Percentiles rank a stretch among this genome's conserved stretches.
Conservation (phyloP, 23 red algal species). For the Gracilaria gracilis region DNA sequence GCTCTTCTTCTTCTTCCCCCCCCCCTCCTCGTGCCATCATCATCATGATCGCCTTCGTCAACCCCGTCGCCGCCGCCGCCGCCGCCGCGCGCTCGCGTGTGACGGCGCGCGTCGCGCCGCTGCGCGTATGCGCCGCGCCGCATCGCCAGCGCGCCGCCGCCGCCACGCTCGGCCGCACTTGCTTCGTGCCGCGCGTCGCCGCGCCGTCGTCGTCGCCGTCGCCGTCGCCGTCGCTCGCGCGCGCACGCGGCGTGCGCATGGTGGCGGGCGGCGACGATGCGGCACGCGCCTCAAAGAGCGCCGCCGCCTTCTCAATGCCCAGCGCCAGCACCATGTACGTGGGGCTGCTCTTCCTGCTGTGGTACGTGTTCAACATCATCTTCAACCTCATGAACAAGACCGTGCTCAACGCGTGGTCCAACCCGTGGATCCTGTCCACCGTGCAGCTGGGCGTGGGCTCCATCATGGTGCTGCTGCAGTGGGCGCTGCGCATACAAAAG, state of each 20-base stretch:
- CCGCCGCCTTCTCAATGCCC: background rate
- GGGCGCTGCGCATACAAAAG: slow-evolving; percentile 64
- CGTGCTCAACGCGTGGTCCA: slow-evolving; percentile 88
- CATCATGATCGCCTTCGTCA: background rate
- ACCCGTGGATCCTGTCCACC: slow-evolving; percentile 87
- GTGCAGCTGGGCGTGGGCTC: slow-evolving; percentile 91
- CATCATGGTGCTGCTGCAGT: slow-evolving; percentile 68
- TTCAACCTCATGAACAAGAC: slow-evolving; percentile 96
- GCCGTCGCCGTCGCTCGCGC: background rate
- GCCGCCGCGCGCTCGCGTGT: background rate
- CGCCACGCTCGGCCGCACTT: background rate
- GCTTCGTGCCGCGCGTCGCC: background rate
- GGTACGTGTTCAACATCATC: slow-evolving; percentile 95
- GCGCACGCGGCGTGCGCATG: background rate
- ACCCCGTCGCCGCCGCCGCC: background rate
- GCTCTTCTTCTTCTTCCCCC: no score
- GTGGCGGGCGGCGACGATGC: background rate
- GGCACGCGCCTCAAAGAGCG: background rate
- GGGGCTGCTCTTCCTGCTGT: slow-evolving; percentile 84
- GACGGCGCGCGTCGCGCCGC: no score
- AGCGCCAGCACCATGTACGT: slow-evolving; percentile 21
- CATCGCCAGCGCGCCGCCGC: no score
- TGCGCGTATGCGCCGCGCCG: background rate
- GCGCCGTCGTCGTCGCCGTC: background rate
- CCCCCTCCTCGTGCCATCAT: no score